These are phyloP conservation scores for Xylariaceae sp. DNA, from an alignment of 2,329 filamentous ascomycete genomes.

Conservation along the genomic window DNA sequence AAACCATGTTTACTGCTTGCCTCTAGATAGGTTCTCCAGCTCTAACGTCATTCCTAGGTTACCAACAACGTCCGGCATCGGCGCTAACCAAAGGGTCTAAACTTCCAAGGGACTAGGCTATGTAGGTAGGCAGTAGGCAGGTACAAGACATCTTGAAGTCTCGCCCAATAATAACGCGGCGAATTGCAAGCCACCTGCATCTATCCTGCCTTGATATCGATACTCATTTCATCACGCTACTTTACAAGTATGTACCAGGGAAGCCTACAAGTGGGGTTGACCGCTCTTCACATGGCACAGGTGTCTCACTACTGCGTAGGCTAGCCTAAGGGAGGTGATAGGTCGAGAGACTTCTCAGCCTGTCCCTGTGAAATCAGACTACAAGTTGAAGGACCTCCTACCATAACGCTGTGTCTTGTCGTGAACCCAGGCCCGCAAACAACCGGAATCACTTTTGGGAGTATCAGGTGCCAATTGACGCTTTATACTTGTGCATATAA, in stretches of 20 bases:
- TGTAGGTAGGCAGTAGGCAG: not conserved
- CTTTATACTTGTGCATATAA: not conserved
- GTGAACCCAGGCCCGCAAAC: not conserved
- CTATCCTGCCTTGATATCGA: not conserved
- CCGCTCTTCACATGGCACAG: too few species aligned
- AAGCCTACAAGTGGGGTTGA: not conserved
- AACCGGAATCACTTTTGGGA: not conserved
- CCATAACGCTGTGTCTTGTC: not conserved
- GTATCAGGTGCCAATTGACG: not conserved
- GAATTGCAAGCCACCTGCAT: not conserved
- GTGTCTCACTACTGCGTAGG: too few species aligned
- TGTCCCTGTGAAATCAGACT: not conserved
- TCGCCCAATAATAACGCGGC: not conserved
- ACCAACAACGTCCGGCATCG: not conserved
- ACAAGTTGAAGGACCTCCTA: not conserved
- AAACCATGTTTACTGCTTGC: too few species aligned
- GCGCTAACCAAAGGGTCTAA: not conserved
- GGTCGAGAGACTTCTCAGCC: conserved; percentile 1
- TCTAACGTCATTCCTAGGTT: not conserved
- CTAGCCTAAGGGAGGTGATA: too few species aligned
- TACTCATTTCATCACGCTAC: not conserved
- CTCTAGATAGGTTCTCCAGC: too few species aligned
- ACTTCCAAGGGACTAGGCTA: not conserved
- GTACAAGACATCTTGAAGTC: not conserved
- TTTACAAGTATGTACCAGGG: not conserved